phyloP scores from a whole-genome alignment of 1,139 yeast species.

The Taphrina communis region DNA sequence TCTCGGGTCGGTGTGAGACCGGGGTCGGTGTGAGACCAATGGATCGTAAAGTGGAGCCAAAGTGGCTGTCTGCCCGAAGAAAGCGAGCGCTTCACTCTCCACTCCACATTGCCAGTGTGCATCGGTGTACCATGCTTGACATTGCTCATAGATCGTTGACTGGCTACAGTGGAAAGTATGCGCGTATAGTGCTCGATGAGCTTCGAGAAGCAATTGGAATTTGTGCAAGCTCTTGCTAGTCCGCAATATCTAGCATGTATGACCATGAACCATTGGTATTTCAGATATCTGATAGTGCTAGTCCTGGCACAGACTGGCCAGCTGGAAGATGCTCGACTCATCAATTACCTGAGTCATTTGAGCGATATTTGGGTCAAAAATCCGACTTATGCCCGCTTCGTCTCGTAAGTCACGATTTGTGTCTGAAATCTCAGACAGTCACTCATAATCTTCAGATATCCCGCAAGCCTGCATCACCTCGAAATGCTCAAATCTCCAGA shows the following conservation, averaged over 20 bases:
- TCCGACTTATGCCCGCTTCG: slow-evolving; percentile 67
- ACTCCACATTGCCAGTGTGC: too few relatives aligned
- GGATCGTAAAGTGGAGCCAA: too few relatives aligned
- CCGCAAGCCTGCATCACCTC: slow-evolving; percentile 72
- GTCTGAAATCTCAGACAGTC: neutral
- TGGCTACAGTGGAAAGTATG: neutral
- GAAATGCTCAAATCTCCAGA: slow-evolving; percentile 58
- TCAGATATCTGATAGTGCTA: neutral
- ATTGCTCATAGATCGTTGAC: too few relatives aligned
- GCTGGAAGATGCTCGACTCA: slow-evolving; percentile 64
- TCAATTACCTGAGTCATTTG: slow-evolving; percentile 68
- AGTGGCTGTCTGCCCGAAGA: too few relatives aligned
- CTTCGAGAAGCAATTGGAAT: slow-evolving; percentile 51
- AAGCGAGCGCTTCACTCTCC: too few relatives aligned
- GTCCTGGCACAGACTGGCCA: slow-evolving; percentile 76
- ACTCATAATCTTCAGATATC: slow-evolving; percentile 54
- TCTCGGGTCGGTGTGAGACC: too few relatives aligned
- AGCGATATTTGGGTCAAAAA: slow-evolving; percentile 67
- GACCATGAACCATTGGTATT: neutral
- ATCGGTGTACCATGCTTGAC: too few relatives aligned
- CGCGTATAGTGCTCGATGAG: neutral
- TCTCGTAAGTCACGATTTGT: slow-evolving; percentile 54
- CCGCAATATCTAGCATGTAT: slow-evolving; percentile 67
- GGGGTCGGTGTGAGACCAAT: too few relatives aligned
- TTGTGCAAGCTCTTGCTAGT: slow-evolving; percentile 80